Conservation (phyloP, 139 green algal genomes). For the Pseudopediastrum boryanum region DNA sequence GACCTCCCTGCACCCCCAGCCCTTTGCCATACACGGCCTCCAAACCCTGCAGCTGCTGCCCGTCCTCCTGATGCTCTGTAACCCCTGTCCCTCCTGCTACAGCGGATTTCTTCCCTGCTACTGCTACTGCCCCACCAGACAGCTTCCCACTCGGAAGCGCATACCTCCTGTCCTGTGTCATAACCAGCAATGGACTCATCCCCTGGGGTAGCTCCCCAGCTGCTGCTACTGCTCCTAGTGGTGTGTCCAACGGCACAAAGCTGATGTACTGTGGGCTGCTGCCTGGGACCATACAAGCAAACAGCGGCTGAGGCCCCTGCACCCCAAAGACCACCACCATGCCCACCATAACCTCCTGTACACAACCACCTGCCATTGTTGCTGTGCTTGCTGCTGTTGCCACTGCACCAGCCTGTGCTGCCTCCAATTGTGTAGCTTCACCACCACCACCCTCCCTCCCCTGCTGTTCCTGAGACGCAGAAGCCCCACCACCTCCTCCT, state of each 20-base stretch:
- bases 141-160: conserved; percentile 2
- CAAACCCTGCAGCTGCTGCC: background rate
- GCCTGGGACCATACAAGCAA: conserved; percentile 19
- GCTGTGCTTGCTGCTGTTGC: no score
- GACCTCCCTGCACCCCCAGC: background rate
- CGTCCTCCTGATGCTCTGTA: background rate
- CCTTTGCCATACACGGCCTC: conserved; percentile 48
- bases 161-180: conserved; percentile 53
- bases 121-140: conserved; percentile 5
- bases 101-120: background rate
- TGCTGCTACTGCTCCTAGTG: background rate
- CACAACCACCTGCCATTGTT: no score
- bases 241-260: conserved; percentile 29
- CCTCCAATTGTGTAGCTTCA: no score
- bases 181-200: conserved; percentile 53
- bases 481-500: no score
- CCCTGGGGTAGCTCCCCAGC: background rate
- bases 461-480: no score
- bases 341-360: no score
- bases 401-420: no score
- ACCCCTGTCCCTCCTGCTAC: background rate
- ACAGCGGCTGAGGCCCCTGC: conserved; percentile 6
- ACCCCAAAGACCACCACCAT: conserved; percentile 56
- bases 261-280: conserved; percentile 22
- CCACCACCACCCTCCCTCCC: no score